Base-by-base conservation (phyloP, 2,329 filamentous ascomycete genomes). In the Exophiala oligosperma region DNA sequence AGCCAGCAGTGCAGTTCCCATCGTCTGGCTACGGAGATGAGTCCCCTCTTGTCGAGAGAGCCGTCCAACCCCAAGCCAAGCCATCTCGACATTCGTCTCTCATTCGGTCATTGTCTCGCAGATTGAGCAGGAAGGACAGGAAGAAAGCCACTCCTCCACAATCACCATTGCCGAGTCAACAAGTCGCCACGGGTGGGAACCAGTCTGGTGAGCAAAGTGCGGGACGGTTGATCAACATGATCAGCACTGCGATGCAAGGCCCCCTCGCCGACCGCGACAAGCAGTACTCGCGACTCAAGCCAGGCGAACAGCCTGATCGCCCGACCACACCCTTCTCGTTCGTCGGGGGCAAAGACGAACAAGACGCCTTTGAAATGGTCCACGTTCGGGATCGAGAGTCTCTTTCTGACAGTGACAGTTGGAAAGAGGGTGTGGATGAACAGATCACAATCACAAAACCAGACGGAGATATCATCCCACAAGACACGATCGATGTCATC, bases 321-420 rank as follows among this genome's bases (percentile, higher is more conserved):
- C 83, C 86, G 0, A 92, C 92, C 0, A 73, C 78, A 11, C 79
- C 86, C 0, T 97, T 83, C 76, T 82, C 76, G 35, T 92, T 92
- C 3, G 80, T 90, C 4, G 93, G 92, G 2, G 64, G 58, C n/a
- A 58, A 59, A 37, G 57, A 64, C 37, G 65, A 66, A 41, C 44
- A 63, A 32, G 60, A 66, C 11, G 56, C 54, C 4, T 67, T 66
- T 41, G 64, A 67, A 46, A 65, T 67, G 64, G 54, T 62, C 12
- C 54, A 65, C 40, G 26, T 63, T 24, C 59, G 56, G 26, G 54
- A 61, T 3, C 21, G 44, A 38, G 26, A 26, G 37, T 52, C 52
- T 7, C 46, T 55, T 17, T 59, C 53, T n/a, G 54, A 51, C 43
- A 53, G 51, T 3, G 53, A 60, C 21, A 63, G 64, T 52, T 51